A percentile compares a stretch with the other conserved stretches of the same genome.
Evolutionary conservation across 2,329 filamentous ascomycete species (phyloP).

Genomic region (Alternaria sp.): DNA sequence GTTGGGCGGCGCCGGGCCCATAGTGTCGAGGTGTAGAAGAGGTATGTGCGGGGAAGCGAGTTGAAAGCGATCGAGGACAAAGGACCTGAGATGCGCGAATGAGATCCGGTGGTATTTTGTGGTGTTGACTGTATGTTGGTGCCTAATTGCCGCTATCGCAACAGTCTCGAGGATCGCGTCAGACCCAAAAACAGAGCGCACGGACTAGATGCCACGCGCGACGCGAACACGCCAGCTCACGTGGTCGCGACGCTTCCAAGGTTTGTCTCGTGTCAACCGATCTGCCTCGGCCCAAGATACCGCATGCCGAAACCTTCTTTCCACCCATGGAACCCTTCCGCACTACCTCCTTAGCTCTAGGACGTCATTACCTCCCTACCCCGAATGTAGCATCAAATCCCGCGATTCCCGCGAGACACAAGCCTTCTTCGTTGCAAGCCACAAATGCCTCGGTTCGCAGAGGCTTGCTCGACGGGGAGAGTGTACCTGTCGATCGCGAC

Average conservation of each 20-base stretch:
- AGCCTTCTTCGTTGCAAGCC: slow-evolving; percentile 3
- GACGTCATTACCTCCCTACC: neutral
- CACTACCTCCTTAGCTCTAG: neutral
- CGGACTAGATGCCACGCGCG: slow-evolving; percentile 1
- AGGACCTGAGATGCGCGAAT: neutral
- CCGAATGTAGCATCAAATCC: neutral
- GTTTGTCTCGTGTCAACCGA: neutral
- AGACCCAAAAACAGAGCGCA: slow-evolving; percentile 5
- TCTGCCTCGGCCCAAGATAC: neutral
- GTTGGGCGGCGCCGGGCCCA: slow-evolving; percentile 44
- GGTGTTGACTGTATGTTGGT: neutral
- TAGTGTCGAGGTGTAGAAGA: slow-evolving; percentile 7
- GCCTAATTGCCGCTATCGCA: neutral
- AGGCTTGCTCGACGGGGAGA: neutral
- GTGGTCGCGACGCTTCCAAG: neutral
- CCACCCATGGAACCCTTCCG: neutral
- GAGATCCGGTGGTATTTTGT: neutral
- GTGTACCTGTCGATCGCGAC: slow-evolving; percentile 8
- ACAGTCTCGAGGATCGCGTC: slow-evolving; percentile 5
- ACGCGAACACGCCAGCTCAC: slow-evolving; percentile 12
- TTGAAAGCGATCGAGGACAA: neutral
- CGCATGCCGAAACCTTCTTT: neutral
- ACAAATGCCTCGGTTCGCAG: neutral
- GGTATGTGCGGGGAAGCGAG: neutral
- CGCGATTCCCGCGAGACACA: neutral